phyloP scores from a whole-genome alignment of 371 early-diverging fungal genomes.

The Blastocladiella emersonii region DNA sequence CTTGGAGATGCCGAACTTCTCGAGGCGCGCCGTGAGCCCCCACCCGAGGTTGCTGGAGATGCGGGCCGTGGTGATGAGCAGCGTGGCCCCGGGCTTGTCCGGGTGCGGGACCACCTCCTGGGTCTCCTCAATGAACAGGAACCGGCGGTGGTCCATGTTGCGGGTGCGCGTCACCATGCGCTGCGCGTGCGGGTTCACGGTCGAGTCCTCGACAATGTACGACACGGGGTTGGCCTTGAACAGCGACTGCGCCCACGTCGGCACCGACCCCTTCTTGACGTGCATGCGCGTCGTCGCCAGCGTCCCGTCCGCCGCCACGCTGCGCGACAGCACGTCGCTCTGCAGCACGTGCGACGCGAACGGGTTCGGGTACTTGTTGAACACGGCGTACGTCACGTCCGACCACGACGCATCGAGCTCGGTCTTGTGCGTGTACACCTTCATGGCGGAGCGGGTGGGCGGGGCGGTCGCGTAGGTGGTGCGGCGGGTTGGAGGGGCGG shows the following conservation, averaged over 20 bases:
- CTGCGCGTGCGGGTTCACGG: conserved; percentile 56
- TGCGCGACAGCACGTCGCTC: conserved; percentile 76
- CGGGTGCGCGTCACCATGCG: conserved; percentile 70
- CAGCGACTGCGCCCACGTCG: conserved; percentile 61
- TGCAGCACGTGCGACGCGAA: conserved; percentile 86
- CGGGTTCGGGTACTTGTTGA: conserved; percentile 94
- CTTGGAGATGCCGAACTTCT: conserved; percentile 72
- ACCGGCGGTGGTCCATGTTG: conserved; percentile 80
- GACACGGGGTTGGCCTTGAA: conserved; percentile 57
- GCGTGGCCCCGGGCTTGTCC: conserved; percentile 41
- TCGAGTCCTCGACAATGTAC: conserved; percentile 71
- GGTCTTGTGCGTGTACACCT: background rate
- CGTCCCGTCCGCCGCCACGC: conserved; percentile 65
- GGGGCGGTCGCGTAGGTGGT: too few relatives aligned
- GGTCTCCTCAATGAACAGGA: conserved; percentile 84
- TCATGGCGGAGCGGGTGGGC: too few relatives aligned
- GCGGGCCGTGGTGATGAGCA: conserved; percentile 64
- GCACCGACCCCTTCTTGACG: conserved; percentile 70
- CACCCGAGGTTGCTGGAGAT: conserved; percentile 79
- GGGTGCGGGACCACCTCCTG: conserved; percentile 54
- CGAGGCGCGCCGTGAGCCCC: conserved; percentile 65
- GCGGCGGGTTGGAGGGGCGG: too few relatives aligned
- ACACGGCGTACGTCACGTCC: conserved; percentile 74
- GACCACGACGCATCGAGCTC: conserved; percentile 46
- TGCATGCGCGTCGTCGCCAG: conserved; percentile 76